Base-by-base conservation (phyloP, 2,329 filamentous ascomycete species). In the Neonectria sp. region DNA sequence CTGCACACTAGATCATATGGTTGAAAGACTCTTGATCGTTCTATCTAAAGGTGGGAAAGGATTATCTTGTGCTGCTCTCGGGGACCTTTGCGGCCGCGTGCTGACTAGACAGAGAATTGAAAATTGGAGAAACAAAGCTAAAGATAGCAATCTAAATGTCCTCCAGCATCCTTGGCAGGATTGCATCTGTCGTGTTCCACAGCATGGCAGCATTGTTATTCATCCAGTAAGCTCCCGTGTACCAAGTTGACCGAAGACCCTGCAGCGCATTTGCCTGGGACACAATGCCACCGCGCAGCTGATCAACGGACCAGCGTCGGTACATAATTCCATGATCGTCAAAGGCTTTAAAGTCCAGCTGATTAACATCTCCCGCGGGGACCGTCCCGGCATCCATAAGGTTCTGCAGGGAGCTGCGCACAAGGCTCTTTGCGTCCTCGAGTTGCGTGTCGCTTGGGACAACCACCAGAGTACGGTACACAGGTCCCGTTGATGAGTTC, bases 401-500 rank as follows among this genome's bases (percentile, higher is more conserved):
- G 37, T 43, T n/a, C 37, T 43, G 37, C 37, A 43, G 37, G 15
- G 37, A 43, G 37, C 37, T 43, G 37, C 37, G 37, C 37, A 43
- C 37, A 43, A 43, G 11, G 37, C 37, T 43, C 37, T 43, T 43
- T 43, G 37, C 37, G 15, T 43, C 37, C 37, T 43, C 37, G 37
- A 4, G 37, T n/a, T n/a, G 7, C 37, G 12, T 43, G 37, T 43
- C 37, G 37, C 37, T 43, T 12, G 37, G 37, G 37, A n/a, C 37
- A 43, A 43, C 17, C 2, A 43, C 37, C 37, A 43, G 37, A 43
- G 37, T 13, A 43, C 37, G 37, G 37, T 43, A n/a, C 37, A 43
- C 37, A 43, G 37, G 37, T 43, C 37, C 37, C 37, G 37, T 43
- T 43, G 37, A 43, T 43, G 37, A 43, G 37, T 43, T 43, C 37